Base-by-base conservation (phyloP, 163 green algal species). In the Scenedesmus sp. region DNA sequence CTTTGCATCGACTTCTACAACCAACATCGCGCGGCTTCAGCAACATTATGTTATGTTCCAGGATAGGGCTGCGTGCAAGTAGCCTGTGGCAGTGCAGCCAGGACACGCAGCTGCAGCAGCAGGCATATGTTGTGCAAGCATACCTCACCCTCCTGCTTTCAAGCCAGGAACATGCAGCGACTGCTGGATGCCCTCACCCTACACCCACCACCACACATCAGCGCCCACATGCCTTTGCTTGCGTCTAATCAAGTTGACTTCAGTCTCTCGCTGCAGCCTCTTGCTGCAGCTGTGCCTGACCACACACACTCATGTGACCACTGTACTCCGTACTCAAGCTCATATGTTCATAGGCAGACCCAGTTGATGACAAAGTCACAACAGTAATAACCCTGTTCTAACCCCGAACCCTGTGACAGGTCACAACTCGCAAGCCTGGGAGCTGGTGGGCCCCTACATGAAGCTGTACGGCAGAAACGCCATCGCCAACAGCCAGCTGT, bases 391-490 rank as follows among this genome's bases (percentile, higher is more conserved):
- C n/a, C n/a, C 65, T 40, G 30, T 30, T 76, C 65, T 40, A 73
- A 76, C 65, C 65, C 65, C 40, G 18, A 76, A 76, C 65, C 72
- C 1, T 12, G n/a, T 46, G 35, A 9, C 78, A 91, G 87, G 87
- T 68, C 78, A 83, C 43, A 43, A 87, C 42, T 92, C 81, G 4
- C 46, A 89, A 18, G 88, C 88, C 4, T 92, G 88, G 88, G 44
- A 35, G 46, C 49, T 89, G 18, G 82, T 92, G 13, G 70, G 88
- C 3, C 89, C 89, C 37, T 90, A 92, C 89, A 68, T 92, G 51
- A 73, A 76, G 51, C 89, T 53, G 7, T 90, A 90, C 53, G 89
- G 89, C 37, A 42, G 61, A 18, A 73, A 73, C 42, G 89, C 89
- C 30, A 81, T 92, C 37, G 83, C 89, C 13, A 87, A 87, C 83